Evolutionary conservation across 192 early-diverging fungal species (phyloP).

Genomic region (Chytriomyces hyalinus): DNA sequence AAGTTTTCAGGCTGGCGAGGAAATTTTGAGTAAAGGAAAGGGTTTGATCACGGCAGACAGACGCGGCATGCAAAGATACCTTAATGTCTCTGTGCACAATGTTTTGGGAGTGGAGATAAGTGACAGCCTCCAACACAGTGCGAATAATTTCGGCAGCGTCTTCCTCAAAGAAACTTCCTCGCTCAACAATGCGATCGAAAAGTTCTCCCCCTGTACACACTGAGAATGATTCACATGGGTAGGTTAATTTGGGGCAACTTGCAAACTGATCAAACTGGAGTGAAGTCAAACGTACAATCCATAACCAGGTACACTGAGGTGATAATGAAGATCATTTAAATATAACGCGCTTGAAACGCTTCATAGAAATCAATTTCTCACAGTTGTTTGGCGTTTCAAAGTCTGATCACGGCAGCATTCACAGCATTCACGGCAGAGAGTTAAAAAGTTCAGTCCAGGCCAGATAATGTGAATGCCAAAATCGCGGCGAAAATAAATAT

Average conservation of each 20-base stretch:
- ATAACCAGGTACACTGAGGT: conserved; percentile 53
- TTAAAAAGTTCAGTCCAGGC: conserved; percentile 79
- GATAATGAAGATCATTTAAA: background rate
- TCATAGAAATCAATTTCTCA: conserved; percentile 22
- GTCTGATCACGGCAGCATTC: conserved; percentile 26
- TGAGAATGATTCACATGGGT: background rate
- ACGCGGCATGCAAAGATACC: conserved; percentile 21
- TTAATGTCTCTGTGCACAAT: conserved; percentile 76
- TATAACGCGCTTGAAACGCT: background rate
- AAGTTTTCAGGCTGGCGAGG: conserved; percentile 90
- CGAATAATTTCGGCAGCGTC: conserved; percentile 77
- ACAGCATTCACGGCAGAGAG: background rate
- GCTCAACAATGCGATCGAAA: conserved; percentile 75
- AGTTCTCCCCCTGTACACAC: conserved; percentile 77
- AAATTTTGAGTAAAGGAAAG: background rate
- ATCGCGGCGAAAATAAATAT: conserved; percentile 62
- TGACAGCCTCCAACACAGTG: conserved; percentile 75
- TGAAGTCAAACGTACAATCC: conserved; percentile 30
- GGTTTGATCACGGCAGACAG: background rate
- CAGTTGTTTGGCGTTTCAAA: conserved; percentile 63
- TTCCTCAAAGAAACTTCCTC: conserved; percentile 66
- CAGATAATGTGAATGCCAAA: conserved; percentile 76
- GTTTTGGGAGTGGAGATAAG: conserved; percentile 84
- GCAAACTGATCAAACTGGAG: background rate
- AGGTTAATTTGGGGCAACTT: background rate